Conservation (phyloP, 305 asterid genomes). For the Fraxinus baroniana region DNA sequence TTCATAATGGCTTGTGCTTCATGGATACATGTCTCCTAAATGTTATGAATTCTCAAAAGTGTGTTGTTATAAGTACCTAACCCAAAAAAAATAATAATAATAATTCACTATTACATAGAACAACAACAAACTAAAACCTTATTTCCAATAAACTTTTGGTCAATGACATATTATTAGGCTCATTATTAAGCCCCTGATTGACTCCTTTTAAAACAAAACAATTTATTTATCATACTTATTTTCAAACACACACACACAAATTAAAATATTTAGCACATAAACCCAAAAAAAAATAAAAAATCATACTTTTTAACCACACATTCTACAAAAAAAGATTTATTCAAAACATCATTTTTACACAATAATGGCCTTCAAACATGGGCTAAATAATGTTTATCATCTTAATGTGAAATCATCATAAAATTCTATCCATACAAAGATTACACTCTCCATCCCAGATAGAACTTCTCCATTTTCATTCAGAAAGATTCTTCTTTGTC, state of each 20-base stretch:
- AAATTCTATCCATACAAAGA: neutral
- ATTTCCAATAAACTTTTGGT: neutral
- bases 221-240: neutral
- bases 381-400: neutral
- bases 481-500: neutral
- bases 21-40: constrained; percentile 13
- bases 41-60: constrained; percentile 6
- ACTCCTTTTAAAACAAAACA: neutral
- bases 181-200: neutral
- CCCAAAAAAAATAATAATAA: neutral
- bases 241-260: neutral
- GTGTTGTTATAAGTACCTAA: neutral
- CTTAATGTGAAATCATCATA: neutral
- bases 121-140: neutral
- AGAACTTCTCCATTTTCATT: neutral
- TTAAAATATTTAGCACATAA: neutral
- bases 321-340: neutral
- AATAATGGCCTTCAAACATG: neutral
- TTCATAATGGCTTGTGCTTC: constrained; percentile 8
- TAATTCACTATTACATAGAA: neutral
- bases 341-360: neutral
- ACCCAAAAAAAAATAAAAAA: neutral
- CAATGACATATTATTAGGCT: neutral
- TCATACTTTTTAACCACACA: neutral
- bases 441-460: neutral